Base-by-base conservation (phyloP, 441 rosid species). In the Isatis lusitanica region DNA sequence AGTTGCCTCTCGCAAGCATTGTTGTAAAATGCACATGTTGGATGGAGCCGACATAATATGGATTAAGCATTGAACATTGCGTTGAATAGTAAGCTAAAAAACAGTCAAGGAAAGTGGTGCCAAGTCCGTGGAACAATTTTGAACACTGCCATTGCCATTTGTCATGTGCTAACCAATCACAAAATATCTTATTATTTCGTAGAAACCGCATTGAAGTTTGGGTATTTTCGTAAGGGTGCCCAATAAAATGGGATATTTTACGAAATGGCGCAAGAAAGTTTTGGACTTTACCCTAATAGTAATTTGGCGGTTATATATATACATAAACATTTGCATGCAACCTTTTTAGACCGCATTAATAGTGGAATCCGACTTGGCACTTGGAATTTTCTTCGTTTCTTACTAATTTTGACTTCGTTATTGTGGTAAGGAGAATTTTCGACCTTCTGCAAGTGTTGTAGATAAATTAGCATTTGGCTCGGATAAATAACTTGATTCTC, bases 81-180 rank as follows among this genome's bases (percentile, higher is more conserved):
- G 78, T 21, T 60, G 63, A 51, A 67, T 21, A 33, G 57, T 51
- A 68, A 75, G 28, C 74, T 42, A 52, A 3, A 42, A 40, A 33
- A 30, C n/a, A 74, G 63, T 74, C 78, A 68, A 74, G 43, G 50
- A 52, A 74, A 74, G 69, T 74, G 58, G 58, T 42, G 36, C 57
- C 18, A 59, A 57, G 15, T 60, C 73, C 63, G 73, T 61, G 42
- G 51, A 53, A 21, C 63, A 60, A 53, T 26, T 59, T 68, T 62
- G 74, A 68, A 62, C 58, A 66, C 12, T 24, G 26, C 26, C 26
- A 24, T 24, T 24, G n/a, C n/a, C n/a, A n/a, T n/a, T n/a, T n/a
- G n/a, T n/a, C n/a, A n/a, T n/a, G n/a, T 24, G 26, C 3, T 3
- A 24, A 5, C 50, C 48, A 21, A 24, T 56, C 42, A 17, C 52